These are phyloP conservation scores for Clarireedia homoeocarpa DNA, from an alignment of 2,329 filamentous ascomycete species.

Conservation along the genomic window DNA sequence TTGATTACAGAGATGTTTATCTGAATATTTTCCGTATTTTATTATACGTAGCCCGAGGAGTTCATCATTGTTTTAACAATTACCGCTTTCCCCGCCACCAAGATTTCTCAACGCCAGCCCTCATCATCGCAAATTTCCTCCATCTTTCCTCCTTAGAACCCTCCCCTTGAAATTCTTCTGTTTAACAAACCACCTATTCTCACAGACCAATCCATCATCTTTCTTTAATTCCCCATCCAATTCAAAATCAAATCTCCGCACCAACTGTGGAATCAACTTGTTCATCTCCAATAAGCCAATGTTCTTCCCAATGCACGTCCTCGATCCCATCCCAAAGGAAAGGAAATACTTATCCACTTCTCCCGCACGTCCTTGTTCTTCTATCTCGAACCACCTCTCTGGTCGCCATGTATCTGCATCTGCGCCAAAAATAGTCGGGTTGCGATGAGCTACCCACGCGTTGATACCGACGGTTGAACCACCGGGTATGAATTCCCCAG, in stretches of 20 bases:
- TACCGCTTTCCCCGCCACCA: too few species aligned
- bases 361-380: conserved; percentile 35
- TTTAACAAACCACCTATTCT: conserved; percentile 27
- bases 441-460: conserved; percentile 30
- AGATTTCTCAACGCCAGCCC: too few species aligned
- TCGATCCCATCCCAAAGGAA: conserved; percentile 34
- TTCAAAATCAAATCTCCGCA: conserved; percentile 26
- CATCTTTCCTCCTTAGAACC: conserved; percentile 11
- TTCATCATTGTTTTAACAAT: too few species aligned
- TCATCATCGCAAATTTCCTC: not conserved
- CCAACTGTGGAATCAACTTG: conserved; percentile 35
- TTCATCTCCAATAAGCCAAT: conserved; percentile 37
- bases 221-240: conserved; percentile 14
- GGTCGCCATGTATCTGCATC: conserved; percentile 42
- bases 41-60: too few species aligned
- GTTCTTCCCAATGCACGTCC: conserved; percentile 38
- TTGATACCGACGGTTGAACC: conserved; percentile 30
- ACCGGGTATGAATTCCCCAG: conserved; percentile 34
- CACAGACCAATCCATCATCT: conserved; percentile 12
- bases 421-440: conserved; percentile 39
- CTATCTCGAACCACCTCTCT: conserved; percentile 41
- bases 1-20: too few species aligned
- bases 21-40: too few species aligned
- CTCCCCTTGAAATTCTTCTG: conserved; percentile 21
- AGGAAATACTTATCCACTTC: conserved; percentile 39